A percentile compares a stretch with the other conserved stretches of the same genome.
Conservation (phyloP, 805 yeast genomes). For the Candida easanensis region DNA sequence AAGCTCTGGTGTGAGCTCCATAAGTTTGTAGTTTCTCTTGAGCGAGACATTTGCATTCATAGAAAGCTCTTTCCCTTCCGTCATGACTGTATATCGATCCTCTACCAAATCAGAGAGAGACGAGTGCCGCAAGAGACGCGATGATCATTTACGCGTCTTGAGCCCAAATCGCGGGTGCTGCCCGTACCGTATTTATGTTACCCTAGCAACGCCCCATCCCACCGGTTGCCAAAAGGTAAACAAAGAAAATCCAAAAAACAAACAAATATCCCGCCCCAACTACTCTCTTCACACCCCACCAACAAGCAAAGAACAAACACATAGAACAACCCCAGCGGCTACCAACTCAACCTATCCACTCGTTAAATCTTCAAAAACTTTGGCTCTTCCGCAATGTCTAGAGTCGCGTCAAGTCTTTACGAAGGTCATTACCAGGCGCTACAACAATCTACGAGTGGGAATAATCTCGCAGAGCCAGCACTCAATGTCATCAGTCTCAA, state of each 20-base stretch:
- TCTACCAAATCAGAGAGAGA: neutral
- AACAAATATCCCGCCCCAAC: neutral
- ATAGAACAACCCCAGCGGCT: too few species aligned
- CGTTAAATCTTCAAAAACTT: too few species aligned
- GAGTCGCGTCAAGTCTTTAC: slow-evolving; percentile 25
- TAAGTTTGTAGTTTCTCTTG: slow-evolving; percentile 39
- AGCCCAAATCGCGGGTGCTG: too few species aligned
- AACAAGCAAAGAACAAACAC: too few species aligned
- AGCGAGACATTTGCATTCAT: slow-evolving; percentile 27
- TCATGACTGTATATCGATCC: slow-evolving; percentile 4
- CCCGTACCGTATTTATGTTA: too few species aligned
- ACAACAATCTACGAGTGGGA: slow-evolving; percentile 1
- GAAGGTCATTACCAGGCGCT: slow-evolving; percentile 21
- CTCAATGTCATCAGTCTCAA: slow-evolving; percentile 22
- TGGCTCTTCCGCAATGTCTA: slow-evolving; percentile 9
- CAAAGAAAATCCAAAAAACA: neutral
- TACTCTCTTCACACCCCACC: too few species aligned
- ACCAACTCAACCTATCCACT: neutral
- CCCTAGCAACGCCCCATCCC: too few species aligned
- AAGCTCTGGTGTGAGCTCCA: slow-evolving; percentile 53
- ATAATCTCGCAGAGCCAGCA: slow-evolving; percentile 18
- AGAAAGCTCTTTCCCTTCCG: slow-evolving; percentile 1
- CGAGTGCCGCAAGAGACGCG: neutral
- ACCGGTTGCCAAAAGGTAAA: too few species aligned
- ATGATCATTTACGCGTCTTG: neutral